Percentiles rank a stretch among this genome's conserved stretches.
These are phyloP conservation scores for Phytophthora gonapodyides DNA, from an alignment of 352 stramenopile species.

Conservation along the genomic window DNA sequence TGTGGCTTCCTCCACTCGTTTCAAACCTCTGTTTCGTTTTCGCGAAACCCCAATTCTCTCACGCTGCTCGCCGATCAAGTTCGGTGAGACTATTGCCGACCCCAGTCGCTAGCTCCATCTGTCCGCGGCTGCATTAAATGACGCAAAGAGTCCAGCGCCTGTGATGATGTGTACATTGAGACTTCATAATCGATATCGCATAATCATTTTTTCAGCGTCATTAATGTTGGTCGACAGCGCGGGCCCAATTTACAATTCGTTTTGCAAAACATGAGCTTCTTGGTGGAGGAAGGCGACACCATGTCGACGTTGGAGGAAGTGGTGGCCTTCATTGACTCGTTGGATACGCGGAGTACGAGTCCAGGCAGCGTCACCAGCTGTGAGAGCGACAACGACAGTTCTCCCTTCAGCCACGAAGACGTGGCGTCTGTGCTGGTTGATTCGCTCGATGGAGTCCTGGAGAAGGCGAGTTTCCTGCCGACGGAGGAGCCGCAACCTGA, in stretches of 20 bases:
- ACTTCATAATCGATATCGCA: slow-evolving; percentile 18
- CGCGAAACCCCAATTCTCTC: too few species aligned
- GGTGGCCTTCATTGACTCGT: slow-evolving; percentile 39
- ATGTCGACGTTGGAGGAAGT: slow-evolving; percentile 28
- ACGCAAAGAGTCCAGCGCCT: not conserved
- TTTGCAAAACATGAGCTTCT: slow-evolving; percentile 16
- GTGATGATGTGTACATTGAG: not conserved
- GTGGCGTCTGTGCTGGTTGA: slow-evolving; percentile 21
- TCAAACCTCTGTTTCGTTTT: too few species aligned
- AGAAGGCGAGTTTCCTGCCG: slow-evolving; percentile 12
- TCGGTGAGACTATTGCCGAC: too few species aligned
- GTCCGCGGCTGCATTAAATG: slow-evolving; percentile 5
- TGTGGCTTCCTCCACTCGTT: too few species aligned
- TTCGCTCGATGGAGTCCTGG: slow-evolving; percentile 17
- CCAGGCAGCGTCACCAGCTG: slow-evolving; percentile 8
- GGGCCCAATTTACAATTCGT: slow-evolving; percentile 16
- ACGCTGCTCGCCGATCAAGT: too few species aligned
- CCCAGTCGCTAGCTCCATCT: slow-evolving; percentile 21
- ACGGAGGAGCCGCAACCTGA: slow-evolving; percentile 1
- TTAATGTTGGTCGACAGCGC: not conserved
- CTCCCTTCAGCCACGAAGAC: slow-evolving; percentile 18
- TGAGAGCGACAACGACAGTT: slow-evolving; percentile 21
- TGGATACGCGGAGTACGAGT: slow-evolving; percentile 3
- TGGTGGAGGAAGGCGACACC: slow-evolving; percentile 10
- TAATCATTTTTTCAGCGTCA: slow-evolving; percentile 20